Evolutionary conservation across 148 eudicot genomes (phyloP), one percentile per base, ranked within the genome.

Genomic region (Agrostemma githago): DNA sequence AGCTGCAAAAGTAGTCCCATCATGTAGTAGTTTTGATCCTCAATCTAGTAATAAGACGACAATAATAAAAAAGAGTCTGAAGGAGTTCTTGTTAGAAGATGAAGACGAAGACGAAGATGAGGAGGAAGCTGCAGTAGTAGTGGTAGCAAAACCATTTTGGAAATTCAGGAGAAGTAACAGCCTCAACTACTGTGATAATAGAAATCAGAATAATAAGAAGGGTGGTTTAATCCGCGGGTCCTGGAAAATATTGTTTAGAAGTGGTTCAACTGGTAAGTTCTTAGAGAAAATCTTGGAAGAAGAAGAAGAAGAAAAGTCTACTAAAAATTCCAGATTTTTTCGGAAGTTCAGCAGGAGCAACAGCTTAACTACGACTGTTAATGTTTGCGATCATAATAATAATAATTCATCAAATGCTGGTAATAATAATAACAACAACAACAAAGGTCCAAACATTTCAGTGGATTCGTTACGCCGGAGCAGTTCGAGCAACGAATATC

Each of bases 281-380:
- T 38, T 82, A 5, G 76, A 78, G 41, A 78, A 82, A 41, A 82
- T 70, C 2, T 14, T 82, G 0, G 79, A 79, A 44, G 79, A 83
- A 5, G 78, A 73, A 5, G 78, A 73, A 5, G 81, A 80, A 21
- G 81, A 84, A 8, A 65, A 77, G n/a, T 87, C 91, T 0, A 63
- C 16, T 58, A 17, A 56, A 5, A 70, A 46, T 0, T 3, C 71
- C 0, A 85, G 67, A 70, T 78, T 84, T 0, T 86, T 90, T 39
- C 81, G 89, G 86, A 85, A 88, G 62, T 88, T 88, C 71, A 66
- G 78, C 46, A 77, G 86, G 16, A 93, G 88, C 78, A 86, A 71
- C 61, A 89, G 90, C 53, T 72, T 86, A 19, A 26, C 34, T 26
- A 26, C 34, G 34, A 26, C 34, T 26, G 34, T 26, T 26, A 26